phyloP scores from a whole-genome alignment of 2,329 filamentous ascomycete species.

The Aspergillus pseudoterreus region DNA sequence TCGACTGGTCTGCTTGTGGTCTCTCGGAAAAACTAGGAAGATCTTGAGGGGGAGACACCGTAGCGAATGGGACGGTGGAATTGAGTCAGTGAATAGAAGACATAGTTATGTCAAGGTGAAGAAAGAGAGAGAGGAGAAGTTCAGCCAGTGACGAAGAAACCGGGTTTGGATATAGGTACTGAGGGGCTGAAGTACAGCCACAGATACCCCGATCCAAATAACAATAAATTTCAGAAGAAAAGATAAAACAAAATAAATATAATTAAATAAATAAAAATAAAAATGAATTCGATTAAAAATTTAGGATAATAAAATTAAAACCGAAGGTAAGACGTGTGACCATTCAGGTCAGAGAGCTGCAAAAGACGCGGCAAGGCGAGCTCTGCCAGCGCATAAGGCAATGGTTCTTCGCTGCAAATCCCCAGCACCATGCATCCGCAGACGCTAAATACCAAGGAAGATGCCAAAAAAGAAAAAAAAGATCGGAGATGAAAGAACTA shows the following conservation, averaged over 20 bases:
- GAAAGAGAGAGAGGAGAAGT: constrained; percentile 1
- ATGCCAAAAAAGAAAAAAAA: constrained; percentile 2
- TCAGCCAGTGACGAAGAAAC: constrained; percentile 1
- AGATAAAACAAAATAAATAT: constrained; percentile 1
- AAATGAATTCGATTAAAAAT: no score
- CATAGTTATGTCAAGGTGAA: not conserved
- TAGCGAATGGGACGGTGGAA: not conserved
- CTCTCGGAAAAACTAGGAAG: not conserved
- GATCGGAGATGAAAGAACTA: not conserved
- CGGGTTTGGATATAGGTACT: constrained; percentile 3
- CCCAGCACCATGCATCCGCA: constrained; percentile 10
- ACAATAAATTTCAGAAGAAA: not conserved
- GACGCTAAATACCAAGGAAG: constrained; percentile 9
- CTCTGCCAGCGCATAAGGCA: constrained; percentile 13
- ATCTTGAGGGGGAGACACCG: not conserved
- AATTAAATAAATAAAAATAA: not conserved
- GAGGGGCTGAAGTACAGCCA: constrained; percentile 1
- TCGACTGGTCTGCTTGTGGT: not conserved
- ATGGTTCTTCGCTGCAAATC: constrained; percentile 10
- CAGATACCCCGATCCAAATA: not conserved
- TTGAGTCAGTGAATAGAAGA: not conserved
- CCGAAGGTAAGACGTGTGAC: constrained; percentile 12
- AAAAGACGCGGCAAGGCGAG: constrained; percentile 16
- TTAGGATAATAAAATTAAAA: constrained; percentile 4
- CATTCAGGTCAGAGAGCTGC: constrained; percentile 10